Evolutionary conservation across 2,329 filamentous ascomycete genomes (phyloP).

Genomic region (Cercospora nicotianae): DNA sequence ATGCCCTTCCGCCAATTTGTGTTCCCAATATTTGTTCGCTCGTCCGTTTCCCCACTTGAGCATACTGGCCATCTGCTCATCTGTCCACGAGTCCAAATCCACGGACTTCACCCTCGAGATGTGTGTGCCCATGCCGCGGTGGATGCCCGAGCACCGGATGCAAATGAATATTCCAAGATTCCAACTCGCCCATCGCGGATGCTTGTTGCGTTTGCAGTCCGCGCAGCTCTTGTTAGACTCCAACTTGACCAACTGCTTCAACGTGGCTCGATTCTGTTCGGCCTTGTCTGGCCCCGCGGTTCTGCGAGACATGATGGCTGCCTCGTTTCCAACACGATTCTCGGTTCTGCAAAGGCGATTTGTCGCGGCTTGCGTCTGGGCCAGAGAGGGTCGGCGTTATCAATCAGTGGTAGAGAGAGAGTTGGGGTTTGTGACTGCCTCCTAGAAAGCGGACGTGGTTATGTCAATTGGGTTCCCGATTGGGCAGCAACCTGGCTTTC

Average conservation of each 20-base stretch:
- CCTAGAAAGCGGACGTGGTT: neutral
- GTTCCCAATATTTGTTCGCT: conserved; percentile 99
- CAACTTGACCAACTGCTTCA: conserved; percentile 92
- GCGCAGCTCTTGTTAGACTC: conserved; percentile 96
- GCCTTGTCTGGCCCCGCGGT: conserved; percentile 77
- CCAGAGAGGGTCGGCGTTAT: neutral
- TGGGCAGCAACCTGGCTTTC: conserved; percentile 2
- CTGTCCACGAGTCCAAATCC: conserved; percentile 96
- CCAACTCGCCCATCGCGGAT: conserved; percentile 99
- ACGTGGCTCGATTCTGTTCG: conserved; percentile 87
- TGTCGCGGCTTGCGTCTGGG: neutral
- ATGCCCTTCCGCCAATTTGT: conserved; percentile 86
- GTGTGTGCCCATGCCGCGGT: conserved; percentile 97
- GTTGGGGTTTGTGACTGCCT: neutral
- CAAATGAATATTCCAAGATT: conserved; percentile 96
- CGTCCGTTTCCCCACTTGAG: conserved; percentile 93
- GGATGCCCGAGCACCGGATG: conserved; percentile 94
- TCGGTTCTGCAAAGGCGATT: neutral
- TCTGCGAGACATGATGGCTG: conserved; percentile 69
- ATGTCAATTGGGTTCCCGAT: neutral
- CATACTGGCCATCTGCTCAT: conserved; percentile 93
- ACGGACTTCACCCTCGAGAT: conserved; percentile 98
- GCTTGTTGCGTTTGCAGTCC: conserved; percentile 98
- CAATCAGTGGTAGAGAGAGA: neutral
- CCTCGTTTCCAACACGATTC: neutral